Evolutionary conservation across 2,329 filamentous ascomycete species (phyloP), one percentile per base, ranked within the genome.

Genomic region (Pseudocercospora fuligena): DNA sequence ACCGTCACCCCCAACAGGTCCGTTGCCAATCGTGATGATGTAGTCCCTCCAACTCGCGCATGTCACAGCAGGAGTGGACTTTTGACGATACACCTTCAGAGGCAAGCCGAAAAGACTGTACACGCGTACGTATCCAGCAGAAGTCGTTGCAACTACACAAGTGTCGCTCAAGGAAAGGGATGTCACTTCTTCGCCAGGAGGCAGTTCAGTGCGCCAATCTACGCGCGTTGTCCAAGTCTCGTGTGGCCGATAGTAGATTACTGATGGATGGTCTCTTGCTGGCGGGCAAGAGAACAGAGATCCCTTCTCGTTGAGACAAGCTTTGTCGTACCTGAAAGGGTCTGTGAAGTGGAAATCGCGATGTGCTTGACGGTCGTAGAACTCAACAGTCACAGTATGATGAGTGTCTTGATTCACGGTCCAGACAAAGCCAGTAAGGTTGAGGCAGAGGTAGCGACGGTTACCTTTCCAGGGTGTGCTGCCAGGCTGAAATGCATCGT

Each of bases 261-360:
- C 90, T 3, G 94, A 92, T 1, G 92, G 89, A 65, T 89, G 87
- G 7, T 82, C 83, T 33, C 88, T 86, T 8, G 80, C 79, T 0
- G 92, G 88, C 23, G 90, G 91, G 67, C 92, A 94, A 0, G 93
- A 91, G 76, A 97, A 97, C 0, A 97, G 85, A 0, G 93, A 86
- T 16, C 95, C 94, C 64, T 92, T 89, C 65, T 96, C 91, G 73
- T 92, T 85, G 5, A 99, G 84, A 75, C 94, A 98, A 21, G 95
- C 94, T 79, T 97, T 97, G 81, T 99, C 95, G 80, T 98, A 98
- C 3, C 93, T 85, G 77, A 93, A 97, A 0, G 93, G 94, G 77
- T 99, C 95, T 12, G 94, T 98, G 78, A 99, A 98, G 81, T 98
- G 95, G 74, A 97, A 97, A 78, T 98, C 93, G 57, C 94, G 88